Conservation (phyloP, 805 yeast genomes). For the Barnettozyma botsteinii region DNA sequence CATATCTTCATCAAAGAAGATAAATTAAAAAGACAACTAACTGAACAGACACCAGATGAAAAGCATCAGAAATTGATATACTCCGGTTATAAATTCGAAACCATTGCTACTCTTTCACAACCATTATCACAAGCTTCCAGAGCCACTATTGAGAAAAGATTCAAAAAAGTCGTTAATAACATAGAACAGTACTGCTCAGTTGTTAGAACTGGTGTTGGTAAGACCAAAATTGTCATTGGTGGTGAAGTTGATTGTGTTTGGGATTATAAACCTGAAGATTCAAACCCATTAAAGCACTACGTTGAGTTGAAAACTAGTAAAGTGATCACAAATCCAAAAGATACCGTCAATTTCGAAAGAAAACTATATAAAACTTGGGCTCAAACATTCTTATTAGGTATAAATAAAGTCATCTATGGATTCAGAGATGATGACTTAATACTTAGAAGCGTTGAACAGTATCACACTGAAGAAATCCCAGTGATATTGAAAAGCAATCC, state of each 20-base stretch:
- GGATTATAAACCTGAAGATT: conserved; percentile 62
- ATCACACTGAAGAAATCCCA: conserved; percentile 74
- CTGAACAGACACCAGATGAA: conserved; percentile 24
- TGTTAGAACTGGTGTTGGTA: conserved; percentile 83
- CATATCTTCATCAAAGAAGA: conserved; percentile 56
- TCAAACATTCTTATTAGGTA: conserved; percentile 84
- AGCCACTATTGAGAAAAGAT: conserved; percentile 59
- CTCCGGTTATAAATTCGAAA: conserved; percentile 84
- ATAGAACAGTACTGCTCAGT: conserved; percentile 75
- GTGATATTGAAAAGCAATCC: conserved; percentile 50
- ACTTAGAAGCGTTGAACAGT: conserved; percentile 69
- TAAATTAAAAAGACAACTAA: conserved; percentile 20
- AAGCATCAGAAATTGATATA: conserved; percentile 41
- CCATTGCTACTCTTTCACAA: conserved; percentile 62
- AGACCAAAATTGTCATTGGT: conserved; percentile 59
- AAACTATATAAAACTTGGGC: conserved; percentile 86
- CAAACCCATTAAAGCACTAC: conserved; percentile 54
- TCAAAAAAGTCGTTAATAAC: conserved; percentile 54
- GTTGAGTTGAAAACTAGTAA: conserved; percentile 77
- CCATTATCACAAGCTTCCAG: conserved; percentile 73
- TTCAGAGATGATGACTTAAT: conserved; percentile 70
- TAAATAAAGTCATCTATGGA: conserved; percentile 77
- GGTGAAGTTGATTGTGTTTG: conserved; percentile 92
- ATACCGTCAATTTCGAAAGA: conserved; percentile 62
- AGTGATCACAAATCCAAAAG: conserved; percentile 47